phyloP scores from a whole-genome alignment of 176 grass and related monocot species.

The Juncus inflexus region DNA sequence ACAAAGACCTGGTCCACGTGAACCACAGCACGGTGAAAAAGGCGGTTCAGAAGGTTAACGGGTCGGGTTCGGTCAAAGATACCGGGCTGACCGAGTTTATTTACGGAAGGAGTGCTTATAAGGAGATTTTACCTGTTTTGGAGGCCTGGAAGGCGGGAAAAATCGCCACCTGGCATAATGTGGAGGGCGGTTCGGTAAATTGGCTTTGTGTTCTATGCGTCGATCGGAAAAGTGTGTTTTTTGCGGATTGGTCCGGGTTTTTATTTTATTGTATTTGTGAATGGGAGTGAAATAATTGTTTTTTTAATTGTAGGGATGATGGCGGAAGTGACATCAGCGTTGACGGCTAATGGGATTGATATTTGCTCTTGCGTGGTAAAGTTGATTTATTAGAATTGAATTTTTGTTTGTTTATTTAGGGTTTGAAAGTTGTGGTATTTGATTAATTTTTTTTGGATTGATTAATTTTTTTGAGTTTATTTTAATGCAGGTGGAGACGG shows the following conservation, averaged over 20 bases:
- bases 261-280: conserved; percentile 17
- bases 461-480: conserved; percentile 11
- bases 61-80: conserved; percentile 38
- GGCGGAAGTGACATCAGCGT: conserved; percentile 74
- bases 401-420: conserved; percentile 1
- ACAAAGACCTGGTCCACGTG: conserved; percentile 50
- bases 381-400: conserved; percentile 19
- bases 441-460: not conserved
- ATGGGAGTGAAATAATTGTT: conserved; percentile 21
- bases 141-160: conserved; percentile 90
- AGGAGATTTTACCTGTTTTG: conserved; percentile 61
- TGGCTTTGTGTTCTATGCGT: conserved; percentile 86
- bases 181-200: conserved; percentile 65
- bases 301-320: conserved; percentile 67
- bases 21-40: conserved; percentile 52
- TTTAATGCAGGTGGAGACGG: conserved; percentile 57
- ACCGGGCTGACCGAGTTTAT: conserved; percentile 42
- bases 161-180: conserved; percentile 76
- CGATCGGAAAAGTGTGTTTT: conserved; percentile 63
- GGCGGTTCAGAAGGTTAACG: conserved; percentile 65
- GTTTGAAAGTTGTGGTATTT: not conserved
- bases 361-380: conserved; percentile 84
- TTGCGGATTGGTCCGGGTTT: not conserved
- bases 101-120: conserved; percentile 37
- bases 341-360: conserved; percentile 75